Percentiles rank a stretch among this genome's conserved stretches.
Conservation (phyloP, 2,329 filamentous ascomycete species). For the Cladosporium sp. region DNA sequence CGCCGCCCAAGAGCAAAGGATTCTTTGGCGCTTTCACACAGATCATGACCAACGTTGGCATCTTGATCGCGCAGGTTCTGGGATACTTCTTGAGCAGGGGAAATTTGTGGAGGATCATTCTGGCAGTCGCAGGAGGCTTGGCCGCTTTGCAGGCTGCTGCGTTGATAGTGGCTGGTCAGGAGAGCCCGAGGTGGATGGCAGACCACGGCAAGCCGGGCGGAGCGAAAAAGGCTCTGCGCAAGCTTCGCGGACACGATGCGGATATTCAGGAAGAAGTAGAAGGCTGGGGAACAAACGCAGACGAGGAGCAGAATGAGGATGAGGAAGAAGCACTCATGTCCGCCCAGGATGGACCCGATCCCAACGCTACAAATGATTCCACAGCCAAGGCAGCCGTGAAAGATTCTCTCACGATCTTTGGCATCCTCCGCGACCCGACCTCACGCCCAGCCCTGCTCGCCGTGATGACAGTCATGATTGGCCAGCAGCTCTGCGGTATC, state of each 20-base stretch:
- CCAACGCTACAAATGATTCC: slow-evolving; percentile 35
- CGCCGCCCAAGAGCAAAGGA: slow-evolving; percentile 62
- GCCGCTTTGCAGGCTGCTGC: slow-evolving; percentile 68
- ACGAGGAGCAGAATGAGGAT: slow-evolving; percentile 42
- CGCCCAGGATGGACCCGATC: slow-evolving; percentile 26
- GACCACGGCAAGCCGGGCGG: slow-evolving; percentile 60
- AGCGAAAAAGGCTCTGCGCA: slow-evolving; percentile 70
- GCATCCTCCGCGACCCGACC: slow-evolving; percentile 65
- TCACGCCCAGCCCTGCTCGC: slow-evolving; percentile 83
- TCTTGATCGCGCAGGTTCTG: slow-evolving; percentile 77
- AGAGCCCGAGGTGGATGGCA: slow-evolving; percentile 86
- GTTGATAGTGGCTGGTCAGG: slow-evolving; percentile 70
- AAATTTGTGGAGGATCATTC: slow-evolving; percentile 78
- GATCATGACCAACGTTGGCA: slow-evolving; percentile 86
- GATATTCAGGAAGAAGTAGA: slow-evolving; percentile 75
- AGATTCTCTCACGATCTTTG: slow-evolving; percentile 46
- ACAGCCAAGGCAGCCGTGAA: slow-evolving; percentile 32
- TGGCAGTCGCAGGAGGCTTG: slow-evolving; percentile 71
- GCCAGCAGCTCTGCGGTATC: slow-evolving; percentile 87
- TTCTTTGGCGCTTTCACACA: slow-evolving; percentile 85
- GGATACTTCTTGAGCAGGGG: slow-evolving; percentile 86
- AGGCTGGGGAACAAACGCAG: slow-evolving; percentile 44
- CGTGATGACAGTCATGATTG: slow-evolving; percentile 89
- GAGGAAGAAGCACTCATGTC: slow-evolving; percentile 73
- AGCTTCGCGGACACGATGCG: slow-evolving; percentile 69